These are phyloP conservation scores for Acanthamoeba triangularis DNA, from an alignment of 208 protist species.

Conservation along the genomic window DNA sequence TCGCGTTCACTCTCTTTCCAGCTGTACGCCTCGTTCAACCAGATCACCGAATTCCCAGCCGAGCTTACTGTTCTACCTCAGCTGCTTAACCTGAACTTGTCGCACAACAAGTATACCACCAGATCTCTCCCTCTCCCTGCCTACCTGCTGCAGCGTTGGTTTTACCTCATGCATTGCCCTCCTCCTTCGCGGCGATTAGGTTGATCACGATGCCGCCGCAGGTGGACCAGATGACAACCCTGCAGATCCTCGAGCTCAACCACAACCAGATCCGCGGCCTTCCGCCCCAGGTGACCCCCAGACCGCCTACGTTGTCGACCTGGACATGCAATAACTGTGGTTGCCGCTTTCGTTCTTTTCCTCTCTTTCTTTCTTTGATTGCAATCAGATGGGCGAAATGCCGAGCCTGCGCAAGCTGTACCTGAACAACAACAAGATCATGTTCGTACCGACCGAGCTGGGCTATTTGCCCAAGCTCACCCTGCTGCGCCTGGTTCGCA, in stretches of 20 bases:
- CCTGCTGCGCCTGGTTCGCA: neutral
- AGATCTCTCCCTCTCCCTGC: neutral
- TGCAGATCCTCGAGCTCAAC: constrained; percentile 59
- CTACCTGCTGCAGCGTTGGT: neutral
- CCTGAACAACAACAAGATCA: constrained; percentile 70
- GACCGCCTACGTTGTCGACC: neutral
- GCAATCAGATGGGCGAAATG: constrained; percentile 52
- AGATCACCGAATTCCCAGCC: constrained; percentile 35
- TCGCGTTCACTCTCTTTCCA: neutral
- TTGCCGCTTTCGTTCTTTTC: neutral
- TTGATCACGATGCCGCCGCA: constrained; percentile 39
- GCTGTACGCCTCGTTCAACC: constrained; percentile 41
- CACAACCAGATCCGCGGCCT: constrained; percentile 49
- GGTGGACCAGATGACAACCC: neutral
- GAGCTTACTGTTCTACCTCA: constrained; percentile 1
- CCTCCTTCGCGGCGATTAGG: neutral
- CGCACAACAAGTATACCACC: constrained; percentile 15
- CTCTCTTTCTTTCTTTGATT: neutral
- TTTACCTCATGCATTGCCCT: neutral
- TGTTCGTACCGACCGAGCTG: constrained; percentile 15
- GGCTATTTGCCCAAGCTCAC: constrained; percentile 43
- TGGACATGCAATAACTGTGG: too few relatives aligned
- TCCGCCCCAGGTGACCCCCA: constrained; percentile 1
- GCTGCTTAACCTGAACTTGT: constrained; percentile 19
- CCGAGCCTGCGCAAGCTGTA: constrained; percentile 31